A percentile compares a stretch with the other conserved stretches of the same genome.
Conservation (phyloP, 495 filamentous ascomycete genomes). For the Penicillium canescens region DNA sequence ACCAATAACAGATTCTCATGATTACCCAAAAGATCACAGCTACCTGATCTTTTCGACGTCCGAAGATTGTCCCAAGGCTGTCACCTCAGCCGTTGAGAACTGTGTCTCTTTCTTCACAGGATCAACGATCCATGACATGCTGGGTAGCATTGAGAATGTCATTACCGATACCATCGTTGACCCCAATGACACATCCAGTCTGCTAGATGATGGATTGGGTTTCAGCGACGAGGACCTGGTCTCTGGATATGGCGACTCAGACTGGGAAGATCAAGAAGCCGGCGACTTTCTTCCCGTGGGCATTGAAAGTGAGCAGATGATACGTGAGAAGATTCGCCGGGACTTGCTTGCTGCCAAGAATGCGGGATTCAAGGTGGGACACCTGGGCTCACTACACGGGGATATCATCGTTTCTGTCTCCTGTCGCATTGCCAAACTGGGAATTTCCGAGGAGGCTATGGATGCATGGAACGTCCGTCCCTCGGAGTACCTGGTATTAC, state of each 20-base stretch:
- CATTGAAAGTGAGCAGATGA: slow-evolving; percentile 19
- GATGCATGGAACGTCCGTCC: slow-evolving; percentile 73
- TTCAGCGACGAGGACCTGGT: slow-evolving; percentile 9
- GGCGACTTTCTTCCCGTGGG: slow-evolving; percentile 33
- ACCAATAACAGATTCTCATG: slow-evolving; percentile 49
- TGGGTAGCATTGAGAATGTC: slow-evolving; percentile 38
- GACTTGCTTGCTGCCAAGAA: slow-evolving; percentile 64
- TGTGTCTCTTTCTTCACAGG: slow-evolving; percentile 24
- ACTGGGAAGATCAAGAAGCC: slow-evolving; percentile 34
- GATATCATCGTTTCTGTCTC: slow-evolving; percentile 64
- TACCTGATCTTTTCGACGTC: slow-evolving; percentile 61
- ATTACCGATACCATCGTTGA: slow-evolving; percentile 33
- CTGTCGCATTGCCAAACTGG: slow-evolving; percentile 64
- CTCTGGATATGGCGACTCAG: slow-evolving; percentile 22
- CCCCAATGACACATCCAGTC: slow-evolving; percentile 9
- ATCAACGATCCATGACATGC: slow-evolving; percentile 28
- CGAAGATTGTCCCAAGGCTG: slow-evolving; percentile 43
- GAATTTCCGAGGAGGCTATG: slow-evolving; percentile 73
- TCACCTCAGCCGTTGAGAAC: slow-evolving; percentile 49
- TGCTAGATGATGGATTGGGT: background rate
- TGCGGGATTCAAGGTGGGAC: slow-evolving; percentile 76
- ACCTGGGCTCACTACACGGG: slow-evolving; percentile 52
- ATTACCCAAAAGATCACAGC: slow-evolving; percentile 64
- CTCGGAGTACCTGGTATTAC: slow-evolving; percentile 71
- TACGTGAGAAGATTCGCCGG: slow-evolving; percentile 44